Evolutionary conservation across 225 moss, liverwort and hornwort genomes (phyloP).

Genomic region (Pseudisothecium myosuroides): DNA sequence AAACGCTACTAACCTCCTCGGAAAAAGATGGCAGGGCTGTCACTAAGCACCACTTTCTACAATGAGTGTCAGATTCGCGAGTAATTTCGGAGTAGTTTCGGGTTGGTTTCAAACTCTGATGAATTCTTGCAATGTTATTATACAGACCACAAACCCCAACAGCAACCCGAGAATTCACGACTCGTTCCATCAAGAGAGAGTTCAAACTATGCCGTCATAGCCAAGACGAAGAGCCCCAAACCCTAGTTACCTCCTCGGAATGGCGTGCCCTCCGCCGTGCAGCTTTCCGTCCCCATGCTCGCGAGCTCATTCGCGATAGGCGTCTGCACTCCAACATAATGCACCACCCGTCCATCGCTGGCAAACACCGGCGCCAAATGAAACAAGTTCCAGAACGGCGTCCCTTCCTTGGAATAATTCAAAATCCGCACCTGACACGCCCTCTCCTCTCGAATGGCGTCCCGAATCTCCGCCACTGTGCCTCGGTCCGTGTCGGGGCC

Average conservation of each 20-base stretch:
- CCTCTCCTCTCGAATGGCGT: constrained; percentile 65
- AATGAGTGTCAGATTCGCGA: too few relatives aligned
- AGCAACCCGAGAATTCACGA: neutral
- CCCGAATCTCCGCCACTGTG: constrained; percentile 60
- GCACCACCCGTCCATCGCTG: constrained; percentile 41
- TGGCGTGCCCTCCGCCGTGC: neutral
- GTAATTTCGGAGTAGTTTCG: too few relatives aligned
- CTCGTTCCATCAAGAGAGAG: neutral
- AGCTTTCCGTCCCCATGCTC: neutral
- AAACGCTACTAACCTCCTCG: neutral
- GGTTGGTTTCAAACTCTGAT: too few relatives aligned
- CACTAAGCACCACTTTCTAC: too few relatives aligned
- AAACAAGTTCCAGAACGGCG: constrained; percentile 68
- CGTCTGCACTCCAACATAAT: constrained; percentile 75
- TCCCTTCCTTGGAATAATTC: constrained; percentile 55
- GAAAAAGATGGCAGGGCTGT: too few relatives aligned
- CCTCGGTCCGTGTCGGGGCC: constrained; percentile 60
- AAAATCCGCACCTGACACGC: constrained; percentile 57
- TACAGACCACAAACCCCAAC: too few relatives aligned
- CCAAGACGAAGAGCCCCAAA: neutral
- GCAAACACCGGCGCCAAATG: constrained; percentile 62
- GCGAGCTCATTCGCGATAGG: constrained; percentile 21
- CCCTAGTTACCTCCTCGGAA: neutral
- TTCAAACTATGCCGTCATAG: neutral
- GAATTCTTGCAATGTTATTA: too few relatives aligned